phyloP scores from a whole-genome alignment of 352 stramenopile genomes.

The Peronospora tabacina region DNA sequence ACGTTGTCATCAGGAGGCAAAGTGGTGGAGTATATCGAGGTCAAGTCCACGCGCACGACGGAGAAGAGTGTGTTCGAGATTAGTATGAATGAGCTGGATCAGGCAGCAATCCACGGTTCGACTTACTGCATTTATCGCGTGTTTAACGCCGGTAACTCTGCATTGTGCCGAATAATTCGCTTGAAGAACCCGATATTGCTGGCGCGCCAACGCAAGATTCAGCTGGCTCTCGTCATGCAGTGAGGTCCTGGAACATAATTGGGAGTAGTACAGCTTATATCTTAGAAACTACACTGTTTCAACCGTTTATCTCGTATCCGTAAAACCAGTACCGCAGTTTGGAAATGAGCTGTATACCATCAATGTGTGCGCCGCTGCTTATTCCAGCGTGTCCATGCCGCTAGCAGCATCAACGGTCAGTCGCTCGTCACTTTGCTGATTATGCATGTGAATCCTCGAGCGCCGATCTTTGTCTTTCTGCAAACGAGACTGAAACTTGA shows the following conservation, averaged over 20 bases:
- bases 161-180: slow-evolving; percentile 65
- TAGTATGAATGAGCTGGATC: slow-evolving; percentile 84
- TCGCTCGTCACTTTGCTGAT: slow-evolving; percentile 42
- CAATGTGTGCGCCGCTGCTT: slow-evolving; percentile 6
- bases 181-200: slow-evolving; percentile 81
- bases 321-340: slow-evolving; percentile 2
- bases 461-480: slow-evolving; percentile 76
- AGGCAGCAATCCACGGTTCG: slow-evolving; percentile 66
- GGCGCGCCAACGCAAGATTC: slow-evolving; percentile 76
- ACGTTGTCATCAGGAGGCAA: slow-evolving; percentile 39
- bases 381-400: slow-evolving; percentile 57
- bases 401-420: slow-evolving; percentile 27
- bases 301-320: slow-evolving; percentile 8
- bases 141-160: slow-evolving; percentile 70
- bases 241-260: slow-evolving; percentile 13
- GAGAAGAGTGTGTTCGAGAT: slow-evolving; percentile 86
- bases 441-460: slow-evolving; percentile 36
- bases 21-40: slow-evolving; percentile 76
- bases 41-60: slow-evolving; percentile 83
- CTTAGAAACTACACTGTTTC: slow-evolving; percentile 5
- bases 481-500: slow-evolving; percentile 67
- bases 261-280: slow-evolving; percentile 7
- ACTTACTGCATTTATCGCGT: slow-evolving; percentile 81
- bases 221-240: slow-evolving; percentile 76
- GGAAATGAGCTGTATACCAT: slow-evolving; percentile 1